Percentiles rank a stretch among this genome's conserved stretches.
These are phyloP conservation scores for Yarrowia sp. DNA, from an alignment of 805 yeast genomes.

Conservation along the genomic window DNA sequence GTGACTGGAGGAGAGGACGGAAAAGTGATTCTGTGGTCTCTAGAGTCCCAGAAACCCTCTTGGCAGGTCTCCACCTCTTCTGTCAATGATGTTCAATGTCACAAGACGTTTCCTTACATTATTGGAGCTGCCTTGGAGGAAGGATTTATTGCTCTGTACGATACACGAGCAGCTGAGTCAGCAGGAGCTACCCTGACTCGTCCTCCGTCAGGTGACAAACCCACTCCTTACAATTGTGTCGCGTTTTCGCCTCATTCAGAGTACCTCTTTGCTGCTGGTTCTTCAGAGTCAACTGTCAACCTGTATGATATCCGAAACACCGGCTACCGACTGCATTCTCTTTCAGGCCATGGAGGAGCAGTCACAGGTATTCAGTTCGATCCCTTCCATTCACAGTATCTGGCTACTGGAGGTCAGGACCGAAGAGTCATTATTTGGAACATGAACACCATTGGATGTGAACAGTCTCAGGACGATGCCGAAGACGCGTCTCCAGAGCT, in stretches of 20 bases:
- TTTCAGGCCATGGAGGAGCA: constrained; percentile 63
- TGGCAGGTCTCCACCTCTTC: background rate
- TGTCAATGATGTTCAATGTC: constrained; percentile 69
- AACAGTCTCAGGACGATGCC: constrained; percentile 54
- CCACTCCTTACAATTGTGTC: constrained; percentile 55
- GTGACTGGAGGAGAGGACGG: constrained; percentile 63
- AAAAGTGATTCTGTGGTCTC: constrained; percentile 70
- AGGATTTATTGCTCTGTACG: constrained; percentile 58
- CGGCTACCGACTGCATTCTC: constrained; percentile 55
- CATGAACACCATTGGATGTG: constrained; percentile 53
- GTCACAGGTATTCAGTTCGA: constrained; percentile 58
- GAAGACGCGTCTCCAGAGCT: constrained; percentile 73
- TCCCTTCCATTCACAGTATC: constrained; percentile 48
- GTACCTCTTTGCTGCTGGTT: constrained; percentile 68
- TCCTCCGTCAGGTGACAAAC: constrained; percentile 47
- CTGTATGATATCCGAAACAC: constrained; percentile 74
- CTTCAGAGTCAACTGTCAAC: constrained; percentile 66
- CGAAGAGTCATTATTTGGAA: constrained; percentile 77
- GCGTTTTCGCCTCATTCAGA: constrained; percentile 56
- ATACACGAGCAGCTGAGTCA: constrained; percentile 44
- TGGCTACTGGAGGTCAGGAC: constrained; percentile 64
- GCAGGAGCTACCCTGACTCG: constrained; percentile 41
- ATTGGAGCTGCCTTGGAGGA: constrained; percentile 76
- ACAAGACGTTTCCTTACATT: constrained; percentile 43
- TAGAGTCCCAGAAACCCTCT: constrained; percentile 31